Percentiles rank a stretch among this genome's conserved stretches.
Evolutionary conservation across 2,329 filamentous ascomycete species (phyloP).

Genomic region (Fusarium sp.): DNA sequence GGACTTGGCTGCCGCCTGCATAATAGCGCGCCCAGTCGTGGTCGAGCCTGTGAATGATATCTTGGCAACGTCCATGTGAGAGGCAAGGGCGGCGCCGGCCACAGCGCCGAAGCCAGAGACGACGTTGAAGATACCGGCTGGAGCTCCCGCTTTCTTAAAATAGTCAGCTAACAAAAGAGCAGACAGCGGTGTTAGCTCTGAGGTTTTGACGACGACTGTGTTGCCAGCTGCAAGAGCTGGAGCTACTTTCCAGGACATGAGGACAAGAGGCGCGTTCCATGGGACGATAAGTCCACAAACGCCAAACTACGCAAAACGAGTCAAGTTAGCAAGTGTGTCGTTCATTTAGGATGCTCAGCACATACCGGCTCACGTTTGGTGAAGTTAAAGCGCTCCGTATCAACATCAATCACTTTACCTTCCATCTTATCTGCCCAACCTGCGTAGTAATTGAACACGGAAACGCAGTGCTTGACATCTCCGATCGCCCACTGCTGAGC

Average conservation of each 20-base stretch:
- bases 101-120: not conserved
- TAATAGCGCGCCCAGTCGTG: not conserved
- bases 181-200: not conserved
- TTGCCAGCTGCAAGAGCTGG: not conserved
- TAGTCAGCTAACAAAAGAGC: not conserved
- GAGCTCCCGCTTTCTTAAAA: not conserved
- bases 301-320: not conserved
- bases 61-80: not conserved
- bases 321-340: accelerated
- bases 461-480: not conserved
- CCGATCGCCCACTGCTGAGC: not conserved
- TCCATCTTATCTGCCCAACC: not conserved
- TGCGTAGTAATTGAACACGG: not conserved
- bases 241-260: not conserved
- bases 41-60: not conserved
- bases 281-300: not conserved
- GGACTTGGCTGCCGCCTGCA: not conserved
- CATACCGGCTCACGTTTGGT: not conserved
- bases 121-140: not conserved
- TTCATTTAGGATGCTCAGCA: accelerated
- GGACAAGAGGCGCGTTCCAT: not conserved
- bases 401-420: not conserved
- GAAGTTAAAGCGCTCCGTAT: not conserved
- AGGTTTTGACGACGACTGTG: not conserved
- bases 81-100: accelerated